A percentile compares a stretch with the other conserved stretches of the same genome.
Conservation (phyloP, 164 flowering plant species). For the Umbellularia californica region DNA sequence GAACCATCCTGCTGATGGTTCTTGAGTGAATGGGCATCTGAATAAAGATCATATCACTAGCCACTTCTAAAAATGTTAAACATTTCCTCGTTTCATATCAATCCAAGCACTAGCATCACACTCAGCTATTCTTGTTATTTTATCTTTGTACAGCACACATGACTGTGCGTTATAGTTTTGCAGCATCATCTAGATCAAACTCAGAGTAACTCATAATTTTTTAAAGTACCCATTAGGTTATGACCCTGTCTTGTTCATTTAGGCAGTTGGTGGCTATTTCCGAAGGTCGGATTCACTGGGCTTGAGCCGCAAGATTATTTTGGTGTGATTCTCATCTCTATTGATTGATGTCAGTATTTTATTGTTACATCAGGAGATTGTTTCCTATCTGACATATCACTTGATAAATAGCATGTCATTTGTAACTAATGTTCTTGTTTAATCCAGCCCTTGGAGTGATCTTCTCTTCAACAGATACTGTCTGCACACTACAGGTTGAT, state of each 20-base stretch:
- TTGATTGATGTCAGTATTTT: neutral
- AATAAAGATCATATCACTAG: too few species aligned
- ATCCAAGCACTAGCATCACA: too few species aligned
- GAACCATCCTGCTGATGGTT: too few species aligned
- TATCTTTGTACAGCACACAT: too few species aligned
- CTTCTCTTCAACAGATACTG: conserved; percentile 94
- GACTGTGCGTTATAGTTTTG: too few species aligned
- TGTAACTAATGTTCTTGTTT: conserved; percentile 10
- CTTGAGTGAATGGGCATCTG: too few species aligned
- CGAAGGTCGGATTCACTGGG: conserved; percentile 54
- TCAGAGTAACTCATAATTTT: too few species aligned
- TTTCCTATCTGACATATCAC: neutral
- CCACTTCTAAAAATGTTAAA: too few species aligned
- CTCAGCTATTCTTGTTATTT: too few species aligned
- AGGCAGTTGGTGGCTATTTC: conserved; percentile 85
- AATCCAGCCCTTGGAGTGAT: conserved; percentile 76
- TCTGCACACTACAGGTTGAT: conserved; percentile 88
- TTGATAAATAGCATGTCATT: neutral
- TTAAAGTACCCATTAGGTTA: too few species aligned
- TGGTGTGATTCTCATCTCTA: conserved; percentile 34
- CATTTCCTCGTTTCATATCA: too few species aligned
- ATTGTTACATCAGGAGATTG: neutral
- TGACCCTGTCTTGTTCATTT: conserved; percentile 9
- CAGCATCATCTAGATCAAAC: too few species aligned
- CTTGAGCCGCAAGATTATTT: conserved; percentile 60